These are phyloP conservation scores for Pestalotiopsis sp. DNA, from an alignment of 2,329 filamentous ascomycete species.

Conservation along the genomic window DNA sequence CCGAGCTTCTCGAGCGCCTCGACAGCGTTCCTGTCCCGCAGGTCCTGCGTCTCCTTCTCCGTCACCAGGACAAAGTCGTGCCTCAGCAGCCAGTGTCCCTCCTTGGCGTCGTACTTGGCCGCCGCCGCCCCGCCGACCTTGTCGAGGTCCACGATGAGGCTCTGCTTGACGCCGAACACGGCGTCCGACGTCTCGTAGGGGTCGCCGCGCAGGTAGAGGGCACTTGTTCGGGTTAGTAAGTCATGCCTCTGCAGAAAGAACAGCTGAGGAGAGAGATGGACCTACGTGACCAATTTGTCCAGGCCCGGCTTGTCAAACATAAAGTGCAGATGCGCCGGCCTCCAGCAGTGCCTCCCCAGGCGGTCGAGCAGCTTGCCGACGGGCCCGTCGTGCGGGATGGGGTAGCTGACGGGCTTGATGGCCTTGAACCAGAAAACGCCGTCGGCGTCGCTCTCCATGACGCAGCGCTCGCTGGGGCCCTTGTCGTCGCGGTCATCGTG, in stretches of 20 bases:
- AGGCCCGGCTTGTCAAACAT: conserved; percentile 83
- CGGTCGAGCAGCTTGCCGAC: conserved; percentile 71
- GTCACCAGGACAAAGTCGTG: conserved; percentile 81
- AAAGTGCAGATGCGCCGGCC: conserved; percentile 82
- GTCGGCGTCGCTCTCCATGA: conserved; percentile 68
- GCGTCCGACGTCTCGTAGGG: conserved; percentile 83
- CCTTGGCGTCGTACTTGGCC: conserved; percentile 62
- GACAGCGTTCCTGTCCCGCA: conserved; percentile 66
- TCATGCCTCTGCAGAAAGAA: neutral
- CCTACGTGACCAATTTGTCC: conserved; percentile 82
- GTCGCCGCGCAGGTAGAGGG: conserved; percentile 76
- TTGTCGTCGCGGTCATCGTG: conserved; percentile 56
- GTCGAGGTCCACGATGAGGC: conserved; percentile 67
- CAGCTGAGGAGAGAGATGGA: conserved; percentile 24
- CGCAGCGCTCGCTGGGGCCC: conserved; percentile 71
- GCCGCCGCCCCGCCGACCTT: conserved; percentile 55
- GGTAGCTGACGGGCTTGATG: conserved; percentile 83
- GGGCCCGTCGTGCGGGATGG: conserved; percentile 82
- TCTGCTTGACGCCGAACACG: conserved; percentile 85
- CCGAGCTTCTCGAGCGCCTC: conserved; percentile 70
- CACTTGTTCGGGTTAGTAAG: conserved; percentile 44
- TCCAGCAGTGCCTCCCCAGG: conserved; percentile 74
- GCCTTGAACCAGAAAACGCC: conserved; percentile 85
- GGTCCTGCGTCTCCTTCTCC: conserved; percentile 65
- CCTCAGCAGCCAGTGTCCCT: conserved; percentile 63